phyloP scores from a whole-genome alignment of 108 stramenopile genomes.

The Cyclotella baltica region DNA sequence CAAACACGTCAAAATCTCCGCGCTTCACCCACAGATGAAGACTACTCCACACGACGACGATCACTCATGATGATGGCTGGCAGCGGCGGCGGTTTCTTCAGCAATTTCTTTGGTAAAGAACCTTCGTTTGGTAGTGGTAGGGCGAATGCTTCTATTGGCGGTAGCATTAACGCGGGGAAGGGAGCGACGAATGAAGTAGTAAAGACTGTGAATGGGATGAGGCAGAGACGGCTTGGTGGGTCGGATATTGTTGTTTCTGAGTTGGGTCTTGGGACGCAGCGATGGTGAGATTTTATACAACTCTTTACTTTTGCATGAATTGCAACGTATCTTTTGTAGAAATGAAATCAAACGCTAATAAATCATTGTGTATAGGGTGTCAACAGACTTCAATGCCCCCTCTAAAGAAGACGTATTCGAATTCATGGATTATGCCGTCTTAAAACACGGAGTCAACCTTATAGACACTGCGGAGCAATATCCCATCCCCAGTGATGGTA shows the following conservation, averaged over 20 bases:
- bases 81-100: conserved; percentile 42
- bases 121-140: neutral
- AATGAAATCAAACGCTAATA: neutral
- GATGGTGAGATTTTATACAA: conserved; percentile 55
- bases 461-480: conserved; percentile 91
- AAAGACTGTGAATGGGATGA: conserved; percentile 81
- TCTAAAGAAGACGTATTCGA: conserved; percentile 67
- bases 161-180: conserved; percentile 20
- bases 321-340: neutral
- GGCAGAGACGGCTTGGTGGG: conserved; percentile 76
- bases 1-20: neutral
- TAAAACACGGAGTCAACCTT: conserved; percentile 81
- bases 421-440: conserved; percentile 85
- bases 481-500: conserved; percentile 80
- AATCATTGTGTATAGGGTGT: conserved; percentile 46
- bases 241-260: conserved; percentile 85
- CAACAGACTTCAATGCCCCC: conserved; percentile 84
- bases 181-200: conserved; percentile 79
- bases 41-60: neutral
- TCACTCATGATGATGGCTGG: conserved; percentile 15
- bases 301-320: neutral
- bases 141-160: conserved; percentile 36
- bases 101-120: conserved; percentile 55
- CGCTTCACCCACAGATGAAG: neutral
- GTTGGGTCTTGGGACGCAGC: conserved; percentile 82